These are phyloP conservation scores for Irpex lacteus DNA, from an alignment of 1,284 basidiomycete genomes.

Conservation along the genomic window DNA sequence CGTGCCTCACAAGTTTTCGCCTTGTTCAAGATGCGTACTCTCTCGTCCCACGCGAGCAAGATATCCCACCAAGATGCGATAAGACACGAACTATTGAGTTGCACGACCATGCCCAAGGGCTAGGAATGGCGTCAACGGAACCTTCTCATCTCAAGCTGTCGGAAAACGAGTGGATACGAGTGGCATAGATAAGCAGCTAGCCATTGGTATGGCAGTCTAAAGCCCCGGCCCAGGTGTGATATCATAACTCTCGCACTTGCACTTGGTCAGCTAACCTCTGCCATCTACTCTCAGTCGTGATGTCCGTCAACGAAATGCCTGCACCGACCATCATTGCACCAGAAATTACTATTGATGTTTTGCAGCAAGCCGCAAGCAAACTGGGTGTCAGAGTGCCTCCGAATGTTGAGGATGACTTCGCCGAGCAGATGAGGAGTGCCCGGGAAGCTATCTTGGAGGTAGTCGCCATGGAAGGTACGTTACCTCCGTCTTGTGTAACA, in stretches of 20 bases:
- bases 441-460: constrained; percentile 21
- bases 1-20: too few relatives aligned
- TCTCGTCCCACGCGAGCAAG: neutral
- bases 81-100: neutral
- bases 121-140: too few relatives aligned
- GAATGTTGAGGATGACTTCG: constrained; percentile 17
- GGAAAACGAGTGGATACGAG: neutral
- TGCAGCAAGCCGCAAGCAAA: constrained; percentile 17
- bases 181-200: neutral
- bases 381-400: constrained; percentile 17
- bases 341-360: constrained; percentile 14
- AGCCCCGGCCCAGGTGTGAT: neutral
- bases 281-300: neutral
- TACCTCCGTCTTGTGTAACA: neutral
- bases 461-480: constrained; percentile 19
- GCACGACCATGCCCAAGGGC: too few relatives aligned
- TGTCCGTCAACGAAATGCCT: neutral
- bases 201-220: neutral
- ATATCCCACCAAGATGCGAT: neutral
- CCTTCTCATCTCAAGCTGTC: neutral
- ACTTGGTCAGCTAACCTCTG: neutral
- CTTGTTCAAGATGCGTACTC: neutral
- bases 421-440: constrained; percentile 15
- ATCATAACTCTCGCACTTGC: neutral
- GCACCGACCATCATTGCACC: constrained; percentile 6